phyloP scores from a whole-genome alignment of 129 eudicot species.

The Apium graveolens region DNA sequence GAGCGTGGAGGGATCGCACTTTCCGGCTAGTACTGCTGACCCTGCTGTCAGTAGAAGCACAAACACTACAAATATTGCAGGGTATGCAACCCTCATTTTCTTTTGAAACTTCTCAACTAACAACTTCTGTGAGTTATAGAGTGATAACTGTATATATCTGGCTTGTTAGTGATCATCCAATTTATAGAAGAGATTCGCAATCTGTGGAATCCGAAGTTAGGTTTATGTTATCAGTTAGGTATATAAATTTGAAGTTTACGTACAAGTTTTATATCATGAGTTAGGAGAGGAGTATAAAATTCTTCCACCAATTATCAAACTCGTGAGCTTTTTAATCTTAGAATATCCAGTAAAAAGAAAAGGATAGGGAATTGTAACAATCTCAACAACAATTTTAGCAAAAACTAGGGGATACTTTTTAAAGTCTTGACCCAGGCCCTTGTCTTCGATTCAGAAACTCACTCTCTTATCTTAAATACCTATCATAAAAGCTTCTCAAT shows the following conservation, averaged over 20 bases:
- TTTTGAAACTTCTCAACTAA: background rate
- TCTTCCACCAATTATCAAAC: background rate
- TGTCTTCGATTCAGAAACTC: background rate
- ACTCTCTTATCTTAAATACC: background rate
- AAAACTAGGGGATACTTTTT: background rate
- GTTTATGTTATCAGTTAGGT: background rate
- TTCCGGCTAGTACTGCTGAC: background rate
- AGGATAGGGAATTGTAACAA: background rate
- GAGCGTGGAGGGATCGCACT: background rate
- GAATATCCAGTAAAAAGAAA: background rate
- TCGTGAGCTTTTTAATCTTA: background rate
- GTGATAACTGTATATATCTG: background rate
- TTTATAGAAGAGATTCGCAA: background rate
- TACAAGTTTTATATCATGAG: background rate
- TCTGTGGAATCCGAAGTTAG: background rate
- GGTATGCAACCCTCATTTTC: background rate
- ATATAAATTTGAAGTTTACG: background rate
- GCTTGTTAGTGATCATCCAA: background rate
- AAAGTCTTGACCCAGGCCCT: background rate
- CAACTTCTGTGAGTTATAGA: background rate
- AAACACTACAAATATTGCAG: background rate
- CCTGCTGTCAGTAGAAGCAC: background rate
- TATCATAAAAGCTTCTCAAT: background rate
- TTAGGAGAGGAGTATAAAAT: background rate
- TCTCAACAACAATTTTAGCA: background rate